These are phyloP conservation scores for Epicoccum sorghinum DNA, from an alignment of 2,329 filamentous ascomycete species.

Conservation along the genomic window DNA sequence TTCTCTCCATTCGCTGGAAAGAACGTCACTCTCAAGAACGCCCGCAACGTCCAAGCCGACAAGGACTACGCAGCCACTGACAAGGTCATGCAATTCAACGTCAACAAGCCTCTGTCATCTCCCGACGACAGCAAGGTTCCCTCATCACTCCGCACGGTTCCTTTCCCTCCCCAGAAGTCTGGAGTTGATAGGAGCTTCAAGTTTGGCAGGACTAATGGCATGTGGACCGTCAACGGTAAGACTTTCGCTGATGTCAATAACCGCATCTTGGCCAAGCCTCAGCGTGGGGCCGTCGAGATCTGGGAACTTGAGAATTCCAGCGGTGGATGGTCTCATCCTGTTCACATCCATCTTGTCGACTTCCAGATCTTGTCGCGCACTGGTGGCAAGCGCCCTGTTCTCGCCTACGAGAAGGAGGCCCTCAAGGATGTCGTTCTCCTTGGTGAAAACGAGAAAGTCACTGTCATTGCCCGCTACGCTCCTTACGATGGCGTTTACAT, in stretches of 20 bases:
- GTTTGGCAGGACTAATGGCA: conserved; percentile 36
- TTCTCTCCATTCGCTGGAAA: conserved; percentile 59
- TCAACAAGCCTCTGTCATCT: conserved; percentile 42
- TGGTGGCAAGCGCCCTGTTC: conserved; percentile 51
- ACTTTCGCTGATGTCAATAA: conserved; percentile 44
- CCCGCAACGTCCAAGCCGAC: conserved; percentile 54
- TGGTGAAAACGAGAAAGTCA: conserved; percentile 53
- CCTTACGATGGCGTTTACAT: conserved; percentile 58
- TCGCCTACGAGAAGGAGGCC: conserved; percentile 60
- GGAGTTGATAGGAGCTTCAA: conserved; percentile 42
- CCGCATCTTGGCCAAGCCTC: conserved; percentile 45
- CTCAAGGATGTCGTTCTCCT: conserved; percentile 66
- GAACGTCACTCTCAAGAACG: conserved; percentile 57
- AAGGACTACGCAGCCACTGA: conserved; percentile 59
- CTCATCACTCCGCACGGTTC: conserved; percentile 35
- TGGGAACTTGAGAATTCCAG: conserved; percentile 55
- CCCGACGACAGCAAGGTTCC: conserved; percentile 29
- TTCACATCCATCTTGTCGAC: conserved; percentile 66
- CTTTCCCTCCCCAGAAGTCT: conserved; percentile 40
- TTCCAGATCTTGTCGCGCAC: conserved; percentile 61
- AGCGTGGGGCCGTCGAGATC: conserved; percentile 44
- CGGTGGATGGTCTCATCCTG: conserved; percentile 60
- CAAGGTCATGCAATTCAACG: conserved; percentile 53
- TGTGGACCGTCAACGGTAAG: conserved; percentile 49
- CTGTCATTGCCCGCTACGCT: conserved; percentile 40